A percentile compares a stretch with the other conserved stretches of the same genome.
Conservation (phyloP, 2,329 filamentous ascomycete genomes). For the Colletotrichum endophyticum region DNA sequence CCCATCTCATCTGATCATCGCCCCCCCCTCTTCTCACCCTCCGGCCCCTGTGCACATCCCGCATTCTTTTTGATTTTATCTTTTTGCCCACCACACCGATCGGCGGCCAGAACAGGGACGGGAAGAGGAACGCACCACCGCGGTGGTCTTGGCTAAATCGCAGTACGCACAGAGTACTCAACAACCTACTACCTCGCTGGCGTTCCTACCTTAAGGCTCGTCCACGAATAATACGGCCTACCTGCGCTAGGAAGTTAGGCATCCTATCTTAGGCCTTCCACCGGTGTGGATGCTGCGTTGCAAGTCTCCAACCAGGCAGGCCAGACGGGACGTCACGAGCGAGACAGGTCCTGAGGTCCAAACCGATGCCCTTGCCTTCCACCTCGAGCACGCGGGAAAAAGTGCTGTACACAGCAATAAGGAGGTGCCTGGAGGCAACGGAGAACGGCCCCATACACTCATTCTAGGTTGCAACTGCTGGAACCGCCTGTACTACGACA, state of each 20-base stretch:
- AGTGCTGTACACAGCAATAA: neutral
- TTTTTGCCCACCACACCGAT: neutral
- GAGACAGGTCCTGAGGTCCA: neutral
- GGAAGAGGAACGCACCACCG: neutral
- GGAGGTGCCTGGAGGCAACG: neutral
- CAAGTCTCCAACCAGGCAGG: neutral
- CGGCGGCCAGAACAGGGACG: neutral
- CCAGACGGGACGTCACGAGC: neutral
- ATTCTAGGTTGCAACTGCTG: neutral
- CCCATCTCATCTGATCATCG: conserved; percentile 17
- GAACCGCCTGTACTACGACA: neutral
- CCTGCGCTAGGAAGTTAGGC: neutral
- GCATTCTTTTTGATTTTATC: neutral
- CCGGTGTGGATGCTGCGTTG: neutral
- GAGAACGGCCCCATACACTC: neutral
- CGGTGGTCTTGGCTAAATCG: neutral
- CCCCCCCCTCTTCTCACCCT: neutral
- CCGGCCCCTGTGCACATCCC: conserved; percentile 18
- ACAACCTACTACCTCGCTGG: neutral
- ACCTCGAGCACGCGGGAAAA: neutral
- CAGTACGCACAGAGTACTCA: neutral
- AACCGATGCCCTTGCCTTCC: neutral
- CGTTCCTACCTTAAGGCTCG: neutral
- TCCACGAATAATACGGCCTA: neutral
- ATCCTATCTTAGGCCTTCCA: neutral